Base-by-base conservation (phyloP, 2,329 filamentous ascomycete species). In the Zymoseptoria pseudotritici region DNA sequence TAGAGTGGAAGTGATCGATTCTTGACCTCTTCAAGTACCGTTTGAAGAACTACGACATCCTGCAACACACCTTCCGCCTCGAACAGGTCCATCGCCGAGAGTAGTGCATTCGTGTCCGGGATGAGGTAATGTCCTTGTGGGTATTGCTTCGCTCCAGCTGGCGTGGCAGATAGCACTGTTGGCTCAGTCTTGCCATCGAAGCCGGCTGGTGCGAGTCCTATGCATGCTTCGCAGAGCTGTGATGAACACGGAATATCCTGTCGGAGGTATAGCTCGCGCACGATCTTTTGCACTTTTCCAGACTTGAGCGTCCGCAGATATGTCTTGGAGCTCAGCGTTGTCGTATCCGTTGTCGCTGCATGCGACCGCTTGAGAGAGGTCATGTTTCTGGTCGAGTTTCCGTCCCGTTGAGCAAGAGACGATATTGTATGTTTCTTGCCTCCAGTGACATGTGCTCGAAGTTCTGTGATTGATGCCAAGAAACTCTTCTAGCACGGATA, bases 231-330 rank as follows among this genome's bases (percentile, higher is more conserved):
- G 79, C 94, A 99, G 52, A 99, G 80, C 75, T 87, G 89, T 24
- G 93, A 97, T 36, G 93, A 97, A 79, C 94, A 99, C 55, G 94
- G 93, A 71, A 99, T 97, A 74, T 99, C 94, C 77, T 93, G 90
- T 75, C 94, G 86, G 63, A 99, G 82, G 76, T 99, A 99, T 64
- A 97, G 83, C 79, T 99, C 94, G 70, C 92, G 86, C 66, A 99
- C 94, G 71, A 99, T 95, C 82, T 99, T 99, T 76, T 97, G 94
- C 61, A 97, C 93, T 79, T 97, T 97, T 76, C 94, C 94, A 75
- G 86, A 94, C 76, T 90, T 92, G 54, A 93, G 96, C 24, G 94
- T 97, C 62, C 94, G 85, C 65, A 99, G 90, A 73, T 95, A 99
- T 69, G 95, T 86, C 78, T 97, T 99, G 83, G 89, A 97, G 31